A percentile compares a stretch with the other conserved stretches of the same genome.
Conservation (phyloP, 257 asterid species). For the Solanum dulcamara region DNA sequence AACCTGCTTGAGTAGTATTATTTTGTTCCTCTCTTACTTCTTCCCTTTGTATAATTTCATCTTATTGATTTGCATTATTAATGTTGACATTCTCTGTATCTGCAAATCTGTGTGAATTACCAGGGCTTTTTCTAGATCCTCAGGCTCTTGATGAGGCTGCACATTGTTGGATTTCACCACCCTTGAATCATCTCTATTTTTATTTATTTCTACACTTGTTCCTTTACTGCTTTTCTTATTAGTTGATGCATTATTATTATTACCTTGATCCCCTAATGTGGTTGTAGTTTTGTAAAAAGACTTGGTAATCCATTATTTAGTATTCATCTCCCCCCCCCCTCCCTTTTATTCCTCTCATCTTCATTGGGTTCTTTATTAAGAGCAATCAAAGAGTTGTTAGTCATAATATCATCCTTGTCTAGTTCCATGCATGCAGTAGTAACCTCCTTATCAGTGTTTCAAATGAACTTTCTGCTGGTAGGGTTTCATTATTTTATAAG, state of each 20-base stretch:
- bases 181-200: background rate
- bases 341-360: background rate
- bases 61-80: too few species aligned
- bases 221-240: background rate
- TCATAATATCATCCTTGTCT: background rate
- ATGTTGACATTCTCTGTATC: too few species aligned
- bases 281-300: background rate
- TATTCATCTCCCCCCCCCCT: background rate
- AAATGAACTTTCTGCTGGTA: background rate
- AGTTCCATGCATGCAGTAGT: background rate
- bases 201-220: too few species aligned
- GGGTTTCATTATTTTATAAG: background rate
- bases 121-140: background rate
- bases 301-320: background rate
- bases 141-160: background rate
- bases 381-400: background rate
- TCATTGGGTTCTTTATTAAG: background rate
- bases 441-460: background rate
- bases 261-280: background rate
- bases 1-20: too few species aligned
- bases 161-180: background rate
- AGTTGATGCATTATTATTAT: too few species aligned
- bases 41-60: background rate
- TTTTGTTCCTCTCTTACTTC: background rate
- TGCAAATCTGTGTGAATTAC: background rate